Percentiles rank a stretch among this genome's conserved stretches.
These are phyloP conservation scores for Quambalaria eucalypti DNA, from an alignment of 1,284 basidiomycete genomes.

Conservation along the genomic window DNA sequence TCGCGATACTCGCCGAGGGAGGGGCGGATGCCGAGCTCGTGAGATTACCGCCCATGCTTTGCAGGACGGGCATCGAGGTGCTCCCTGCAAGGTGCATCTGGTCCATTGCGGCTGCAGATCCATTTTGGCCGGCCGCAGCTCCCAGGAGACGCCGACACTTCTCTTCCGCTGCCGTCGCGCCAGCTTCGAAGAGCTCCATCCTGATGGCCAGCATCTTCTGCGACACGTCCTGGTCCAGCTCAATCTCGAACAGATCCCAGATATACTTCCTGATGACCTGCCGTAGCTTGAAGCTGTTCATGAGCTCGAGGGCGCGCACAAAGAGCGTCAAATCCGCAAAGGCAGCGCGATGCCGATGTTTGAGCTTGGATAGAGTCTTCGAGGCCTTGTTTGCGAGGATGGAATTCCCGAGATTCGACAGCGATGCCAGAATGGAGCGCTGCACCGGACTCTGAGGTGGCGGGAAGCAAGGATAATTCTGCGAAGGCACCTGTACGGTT, in stretches of 20 bases:
- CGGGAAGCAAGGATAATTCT: background rate
- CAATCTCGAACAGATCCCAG: conserved; percentile 73
- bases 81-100: no score
- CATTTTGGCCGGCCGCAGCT: no score
- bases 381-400: conserved; percentile 61
- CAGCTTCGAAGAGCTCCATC: background rate
- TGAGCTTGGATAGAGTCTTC: conserved; percentile 47
- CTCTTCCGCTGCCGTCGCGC: no score
- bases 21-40: no score
- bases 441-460: conserved; percentile 59
- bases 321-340: conserved; percentile 29
- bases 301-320: conserved; percentile 28
- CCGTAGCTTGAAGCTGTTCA: conserved; percentile 59
- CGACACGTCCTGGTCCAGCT: conserved; percentile 20
- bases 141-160: no score
- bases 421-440: conserved; percentile 74
- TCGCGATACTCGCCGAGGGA: no score
- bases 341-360: conserved; percentile 48
- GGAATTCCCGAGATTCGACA: conserved; percentile 89
- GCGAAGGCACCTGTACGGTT: no score
- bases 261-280: conserved; percentile 77
- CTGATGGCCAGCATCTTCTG: conserved; percentile 16
- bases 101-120: no score
- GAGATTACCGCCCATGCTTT: no score
- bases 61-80: no score